Base-by-base conservation (phyloP, 306 rosid species). In the Glycyrrhiza uralensis region DNA sequence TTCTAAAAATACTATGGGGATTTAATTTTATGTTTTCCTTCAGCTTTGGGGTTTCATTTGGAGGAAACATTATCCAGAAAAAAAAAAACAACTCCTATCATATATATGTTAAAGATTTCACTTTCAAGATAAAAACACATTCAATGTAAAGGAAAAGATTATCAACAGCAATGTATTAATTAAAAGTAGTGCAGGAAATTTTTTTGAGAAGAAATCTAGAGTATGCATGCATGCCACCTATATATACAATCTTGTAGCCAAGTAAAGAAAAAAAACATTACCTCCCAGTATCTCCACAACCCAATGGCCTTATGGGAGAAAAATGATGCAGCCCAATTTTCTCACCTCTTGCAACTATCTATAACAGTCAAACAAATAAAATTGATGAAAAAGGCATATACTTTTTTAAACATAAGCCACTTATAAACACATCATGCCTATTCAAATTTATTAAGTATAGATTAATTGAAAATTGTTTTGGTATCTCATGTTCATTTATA, bases 251-350 rank as follows among this genome's bases (percentile, higher is more conserved):
- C 3, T 35, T 36, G 32, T 36, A 2, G 7, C 68, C 68, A 19
- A 36, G 18, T 33, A 15, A 59, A 9, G 7, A 1, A 22, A 39
- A 7, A 60, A 35, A 4, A 6, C 29, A 41, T 28, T 87, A 90
- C 98, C 98, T 93, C 83, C 98, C 97, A 55, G 97, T 93, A 75
- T 91, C 96, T 75, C 98, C 98, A 75, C 88, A 86, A 54, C 98
- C 98, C 87, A 93, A 83, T 4, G 96, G 96, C 55, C 85, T 90
- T 58, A 93, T 75, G 7, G 97, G 96, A 75, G 75, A 77, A 77
- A 93, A 93, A 86, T 93, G 96, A 69, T 82, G 87, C 30, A 93
- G 83, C 54, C 97, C 92, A 83, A 93, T 60, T 60, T 79, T 84
- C 79, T 85, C 85, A 5, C 92, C 98, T 6, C 72, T 69, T 42